phyloP scores from a whole-genome alignment of 2,329 filamentous ascomycete genomes.

The Ceratocystis albifundus region DNA sequence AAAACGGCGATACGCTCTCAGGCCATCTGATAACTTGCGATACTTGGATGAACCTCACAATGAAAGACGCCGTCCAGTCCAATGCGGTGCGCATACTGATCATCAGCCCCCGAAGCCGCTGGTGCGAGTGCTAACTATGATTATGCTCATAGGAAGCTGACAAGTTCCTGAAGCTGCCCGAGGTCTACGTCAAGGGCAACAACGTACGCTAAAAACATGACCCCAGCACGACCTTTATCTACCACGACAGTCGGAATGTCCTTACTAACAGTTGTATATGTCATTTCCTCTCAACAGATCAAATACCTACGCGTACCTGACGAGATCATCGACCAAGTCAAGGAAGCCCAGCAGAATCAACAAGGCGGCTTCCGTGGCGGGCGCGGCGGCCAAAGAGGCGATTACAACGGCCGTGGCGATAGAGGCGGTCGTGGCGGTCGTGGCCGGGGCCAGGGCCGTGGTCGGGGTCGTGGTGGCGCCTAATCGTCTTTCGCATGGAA shows the following conservation, averaged over 20 bases:
- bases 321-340: conserved; percentile 88
- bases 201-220: conserved; percentile 55
- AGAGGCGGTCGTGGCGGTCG: conserved; percentile 45
- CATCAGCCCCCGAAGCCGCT: background rate
- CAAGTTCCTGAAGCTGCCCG: conserved; percentile 80
- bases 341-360: conserved; percentile 76
- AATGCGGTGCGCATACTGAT: conserved; percentile 49
- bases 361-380: conserved; percentile 53
- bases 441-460: conserved; percentile 32
- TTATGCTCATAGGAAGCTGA: conserved; percentile 60
- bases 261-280: conserved; percentile 25
- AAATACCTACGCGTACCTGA: conserved; percentile 95
- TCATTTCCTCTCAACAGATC: conserved; percentile 50
- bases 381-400: conserved; percentile 48
- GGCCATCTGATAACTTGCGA: conserved; percentile 94
- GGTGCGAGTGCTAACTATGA: conserved; percentile 26
- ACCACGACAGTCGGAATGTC: background rate
- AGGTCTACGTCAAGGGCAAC: conserved; percentile 94
- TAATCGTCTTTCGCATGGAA: background rate
- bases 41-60: conserved; percentile 98
- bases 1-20: conserved; percentile 95
- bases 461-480: conserved; percentile 31
- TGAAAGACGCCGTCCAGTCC: conserved; percentile 95
- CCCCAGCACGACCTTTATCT: background rate
- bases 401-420: conserved; percentile 45